These are phyloP conservation scores for Erysimum cheiranthoides DNA, from an alignment of 345 rosid species.

Conservation along the genomic window DNA sequence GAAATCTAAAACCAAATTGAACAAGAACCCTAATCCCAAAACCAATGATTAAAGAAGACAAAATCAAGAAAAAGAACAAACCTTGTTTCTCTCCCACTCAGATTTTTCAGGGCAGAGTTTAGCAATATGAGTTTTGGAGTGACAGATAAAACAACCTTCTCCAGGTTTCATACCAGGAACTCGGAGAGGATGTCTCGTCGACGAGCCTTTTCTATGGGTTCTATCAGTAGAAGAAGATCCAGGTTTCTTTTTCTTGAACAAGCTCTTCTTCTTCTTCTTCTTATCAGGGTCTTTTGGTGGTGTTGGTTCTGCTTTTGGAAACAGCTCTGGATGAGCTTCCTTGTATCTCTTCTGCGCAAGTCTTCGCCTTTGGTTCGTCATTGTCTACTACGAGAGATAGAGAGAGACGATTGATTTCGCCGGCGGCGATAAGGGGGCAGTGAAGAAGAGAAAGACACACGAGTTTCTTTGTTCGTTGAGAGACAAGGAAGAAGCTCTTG, in stretches of 20 bases:
- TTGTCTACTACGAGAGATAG: constrained; percentile 22
- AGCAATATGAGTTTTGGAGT: constrained; percentile 80
- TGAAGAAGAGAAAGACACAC: constrained; percentile 3
- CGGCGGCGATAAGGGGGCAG: constrained; percentile 34
- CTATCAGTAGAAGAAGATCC: constrained; percentile 48
- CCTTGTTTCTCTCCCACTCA: constrained; percentile 94
- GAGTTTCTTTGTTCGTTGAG: background rate
- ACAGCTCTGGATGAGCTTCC: constrained; percentile 66
- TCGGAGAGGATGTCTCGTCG: constrained; percentile 74
- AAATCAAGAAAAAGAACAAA: constrained; percentile 34
- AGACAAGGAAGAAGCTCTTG: background rate
- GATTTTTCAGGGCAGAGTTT: constrained; percentile 80
- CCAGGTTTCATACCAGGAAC: constrained; percentile 97
- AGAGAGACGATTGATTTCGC: background rate
- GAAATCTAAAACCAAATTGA: background rate
- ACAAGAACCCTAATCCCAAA: background rate
- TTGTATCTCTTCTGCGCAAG: constrained; percentile 74
- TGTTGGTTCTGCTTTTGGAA: constrained; percentile 74
- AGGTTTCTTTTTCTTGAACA: constrained; percentile 65
- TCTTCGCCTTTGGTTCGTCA: constrained; percentile 85
- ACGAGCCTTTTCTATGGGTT: constrained; percentile 49
- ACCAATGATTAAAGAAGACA: background rate
- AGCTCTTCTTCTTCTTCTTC: constrained; percentile 64
- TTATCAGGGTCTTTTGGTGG: constrained; percentile 67
- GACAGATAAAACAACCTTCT: constrained; percentile 86